These are phyloP conservation scores for Thermothielavioides terrestris DNA, from an alignment of 495 filamentous ascomycete species.

Conservation along the genomic window DNA sequence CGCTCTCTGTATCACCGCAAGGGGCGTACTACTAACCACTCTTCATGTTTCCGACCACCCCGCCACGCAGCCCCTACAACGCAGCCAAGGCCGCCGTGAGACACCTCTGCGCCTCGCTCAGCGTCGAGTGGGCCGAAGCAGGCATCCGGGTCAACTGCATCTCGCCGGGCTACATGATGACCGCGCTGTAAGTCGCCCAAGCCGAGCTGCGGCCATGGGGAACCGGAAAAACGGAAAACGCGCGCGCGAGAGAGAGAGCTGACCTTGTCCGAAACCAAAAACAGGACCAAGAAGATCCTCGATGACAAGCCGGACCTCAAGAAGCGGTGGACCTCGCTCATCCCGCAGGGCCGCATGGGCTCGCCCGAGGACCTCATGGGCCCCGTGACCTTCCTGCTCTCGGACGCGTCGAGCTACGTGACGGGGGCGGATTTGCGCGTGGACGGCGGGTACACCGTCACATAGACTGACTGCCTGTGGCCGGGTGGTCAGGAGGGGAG, in stretches of 20 bases:
- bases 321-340: constrained; percentile 80
- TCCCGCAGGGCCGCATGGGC: constrained; percentile 88
- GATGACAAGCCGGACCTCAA: constrained; percentile 85
- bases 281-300: constrained; percentile 85
- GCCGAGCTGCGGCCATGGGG: not conserved
- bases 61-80: constrained; percentile 59
- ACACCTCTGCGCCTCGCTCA: constrained; percentile 69
- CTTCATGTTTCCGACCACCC: not conserved
- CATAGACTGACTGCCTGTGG: constrained; percentile 20
- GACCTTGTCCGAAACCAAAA: not conserved
- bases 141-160: constrained; percentile 89
- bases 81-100: constrained; percentile 82
- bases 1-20: too few species aligned
- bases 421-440: constrained; percentile 86
- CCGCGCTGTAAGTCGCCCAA: constrained; percentile 60
- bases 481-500: not conserved
- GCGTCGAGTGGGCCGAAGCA: constrained; percentile 81
- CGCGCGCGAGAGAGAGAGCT: too few species aligned
- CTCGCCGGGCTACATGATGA: constrained; percentile 89
- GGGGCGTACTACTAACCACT: not conserved
- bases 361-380: constrained; percentile 89
- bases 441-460: constrained; percentile 86
- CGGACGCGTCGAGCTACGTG: constrained; percentile 77
- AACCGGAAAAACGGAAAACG: not conserved
- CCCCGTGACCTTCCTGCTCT: constrained; percentile 79